phyloP scores from a whole-genome alignment of 2,329 filamentous ascomycete genomes.

The Fusarium pseudocircinatum region DNA sequence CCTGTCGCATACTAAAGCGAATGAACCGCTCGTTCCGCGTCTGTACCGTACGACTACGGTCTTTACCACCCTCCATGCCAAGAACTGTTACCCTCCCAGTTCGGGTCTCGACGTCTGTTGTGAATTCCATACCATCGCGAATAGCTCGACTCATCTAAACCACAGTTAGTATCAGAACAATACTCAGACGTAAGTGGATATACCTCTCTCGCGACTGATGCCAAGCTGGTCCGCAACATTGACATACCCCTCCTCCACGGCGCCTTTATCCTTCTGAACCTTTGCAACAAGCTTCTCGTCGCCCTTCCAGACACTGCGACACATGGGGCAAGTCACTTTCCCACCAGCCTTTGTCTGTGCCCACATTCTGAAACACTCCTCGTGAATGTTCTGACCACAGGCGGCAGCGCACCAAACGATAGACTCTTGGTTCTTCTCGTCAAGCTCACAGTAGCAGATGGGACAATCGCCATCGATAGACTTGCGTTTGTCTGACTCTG shows the following conservation, averaged over 20 bases:
- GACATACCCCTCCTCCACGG: conserved; percentile 66
- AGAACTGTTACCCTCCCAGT: not conserved
- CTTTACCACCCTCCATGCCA: not conserved
- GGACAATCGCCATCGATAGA: conserved; percentile 64
- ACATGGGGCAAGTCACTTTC: conserved; percentile 68
- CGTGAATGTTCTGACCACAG: conserved; percentile 66
- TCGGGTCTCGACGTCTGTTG: not conserved
- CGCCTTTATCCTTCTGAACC: conserved; percentile 53
- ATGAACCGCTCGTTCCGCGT: not conserved
- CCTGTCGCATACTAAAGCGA: not conserved
- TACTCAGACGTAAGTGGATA: conserved; percentile 1
- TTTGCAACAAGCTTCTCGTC: conserved; percentile 54
- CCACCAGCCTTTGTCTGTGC: conserved; percentile 53
- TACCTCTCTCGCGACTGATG: conserved; percentile 62
- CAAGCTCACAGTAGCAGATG: conserved; percentile 64
- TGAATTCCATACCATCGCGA: conserved; percentile 17
- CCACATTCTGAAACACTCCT: conserved; percentile 65
- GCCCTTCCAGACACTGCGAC: conserved; percentile 65
- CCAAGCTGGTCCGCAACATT: conserved; percentile 71
- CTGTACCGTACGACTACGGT: too few species aligned
- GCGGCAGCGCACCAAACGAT: conserved; percentile 62
- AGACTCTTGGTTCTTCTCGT: conserved; percentile 46
- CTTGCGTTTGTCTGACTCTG: conserved; percentile 54
- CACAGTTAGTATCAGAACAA: conserved; percentile 7
- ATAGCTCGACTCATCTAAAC: conserved; percentile 18